These are phyloP conservation scores for Amanita thiersii DNA, from an alignment of 768 basidiomycete species.

Conservation along the genomic window DNA sequence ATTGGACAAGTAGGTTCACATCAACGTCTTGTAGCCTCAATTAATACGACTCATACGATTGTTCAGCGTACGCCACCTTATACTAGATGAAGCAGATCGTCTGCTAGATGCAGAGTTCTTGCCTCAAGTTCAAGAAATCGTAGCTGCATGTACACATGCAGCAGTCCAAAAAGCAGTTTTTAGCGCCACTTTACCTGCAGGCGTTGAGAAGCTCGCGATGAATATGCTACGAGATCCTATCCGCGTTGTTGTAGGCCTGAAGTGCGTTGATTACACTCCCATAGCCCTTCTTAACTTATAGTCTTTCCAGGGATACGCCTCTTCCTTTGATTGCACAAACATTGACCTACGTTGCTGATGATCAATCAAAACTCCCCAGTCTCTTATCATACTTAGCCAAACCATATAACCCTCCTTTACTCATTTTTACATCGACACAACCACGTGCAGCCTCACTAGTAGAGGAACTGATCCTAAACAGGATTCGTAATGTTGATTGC, in stretches of 20 bases:
- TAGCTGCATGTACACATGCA: constrained; percentile 65
- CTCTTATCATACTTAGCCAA: constrained; percentile 72
- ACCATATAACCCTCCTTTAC: constrained; percentile 83
- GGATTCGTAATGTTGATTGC: constrained; percentile 76
- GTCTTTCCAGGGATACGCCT: constrained; percentile 72
- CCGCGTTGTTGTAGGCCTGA: constrained; percentile 92
- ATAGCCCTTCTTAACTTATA: constrained; percentile 3
- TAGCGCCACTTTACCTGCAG: constrained; percentile 89
- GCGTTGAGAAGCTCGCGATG: constrained; percentile 82
- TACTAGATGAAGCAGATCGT: constrained; percentile 89
- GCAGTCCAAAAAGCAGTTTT: constrained; percentile 82
- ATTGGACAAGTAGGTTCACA: constrained; percentile 63
- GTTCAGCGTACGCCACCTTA: constrained; percentile 71
- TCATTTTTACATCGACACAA: constrained; percentile 90
- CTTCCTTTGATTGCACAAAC: constrained; percentile 85
- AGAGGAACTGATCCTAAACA: constrained; percentile 74
- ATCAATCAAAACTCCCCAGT: constrained; percentile 90
- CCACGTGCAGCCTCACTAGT: constrained; percentile 74
- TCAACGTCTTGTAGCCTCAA: background rate
- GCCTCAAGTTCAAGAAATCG: constrained; percentile 80
- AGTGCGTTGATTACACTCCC: constrained; percentile 46
- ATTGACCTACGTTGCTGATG: constrained; percentile 87
- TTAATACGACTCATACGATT: background rate
- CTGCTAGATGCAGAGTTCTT: constrained; percentile 87
- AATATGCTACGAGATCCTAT: constrained; percentile 79